phyloP scores from a whole-genome alignment of 345 rosid species.

The Limnanthes douglasii region DNA sequence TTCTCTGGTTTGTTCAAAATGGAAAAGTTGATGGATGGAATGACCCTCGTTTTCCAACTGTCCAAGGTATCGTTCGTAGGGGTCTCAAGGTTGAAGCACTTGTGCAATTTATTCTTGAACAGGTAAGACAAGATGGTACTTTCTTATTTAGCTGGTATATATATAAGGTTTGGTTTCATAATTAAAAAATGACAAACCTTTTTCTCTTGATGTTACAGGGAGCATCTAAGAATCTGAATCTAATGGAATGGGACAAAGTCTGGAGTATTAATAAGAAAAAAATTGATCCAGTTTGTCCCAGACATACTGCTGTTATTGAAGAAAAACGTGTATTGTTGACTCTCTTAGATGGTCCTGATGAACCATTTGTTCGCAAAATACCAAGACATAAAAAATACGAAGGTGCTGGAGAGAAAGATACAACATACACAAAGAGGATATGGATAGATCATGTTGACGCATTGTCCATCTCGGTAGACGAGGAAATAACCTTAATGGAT shows the following conservation, averaged over 20 bases:
- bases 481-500: constrained; percentile 66
- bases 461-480: constrained; percentile 27
- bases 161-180: not conserved
- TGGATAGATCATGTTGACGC: constrained; percentile 65
- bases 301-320: constrained; percentile 61
- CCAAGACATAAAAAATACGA: constrained; percentile 58
- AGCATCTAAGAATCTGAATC: constrained; percentile 59
- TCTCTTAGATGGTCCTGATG: constrained; percentile 36
- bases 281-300: constrained; percentile 64
- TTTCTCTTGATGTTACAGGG: constrained; percentile 23
- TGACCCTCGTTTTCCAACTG: constrained; percentile 74
- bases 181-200: not conserved
- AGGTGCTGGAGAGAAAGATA: constrained; percentile 64
- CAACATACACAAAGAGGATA: constrained; percentile 40
- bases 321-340: constrained; percentile 30
- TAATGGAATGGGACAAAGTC: constrained; percentile 81
- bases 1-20: constrained; percentile 67
- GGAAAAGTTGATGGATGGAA: constrained; percentile 83
- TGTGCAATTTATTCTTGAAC: constrained; percentile 63
- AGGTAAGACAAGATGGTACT: constrained; percentile 19
- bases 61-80: constrained; percentile 69
- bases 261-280: constrained; percentile 74
- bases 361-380: constrained; percentile 40
- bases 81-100: constrained; percentile 63
- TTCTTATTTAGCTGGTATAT: not conserved